phyloP scores from a whole-genome alignment of 179 eudicot species.

The Drosera spatulata region DNA sequence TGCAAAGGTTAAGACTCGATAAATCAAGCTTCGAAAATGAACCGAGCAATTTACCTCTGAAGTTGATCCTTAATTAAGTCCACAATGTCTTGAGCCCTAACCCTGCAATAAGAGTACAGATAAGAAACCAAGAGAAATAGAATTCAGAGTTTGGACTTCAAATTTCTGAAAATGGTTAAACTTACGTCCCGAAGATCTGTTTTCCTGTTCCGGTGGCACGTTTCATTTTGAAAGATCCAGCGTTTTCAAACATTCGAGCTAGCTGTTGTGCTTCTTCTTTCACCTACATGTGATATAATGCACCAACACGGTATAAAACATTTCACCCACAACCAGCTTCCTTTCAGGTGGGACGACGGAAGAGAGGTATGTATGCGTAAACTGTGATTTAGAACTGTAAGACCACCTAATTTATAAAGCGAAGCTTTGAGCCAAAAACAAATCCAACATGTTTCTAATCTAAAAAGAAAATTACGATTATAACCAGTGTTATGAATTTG shows the following conservation, averaged over 20 bases:
- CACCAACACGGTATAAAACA: not conserved
- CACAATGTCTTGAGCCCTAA: conserved; percentile 92
- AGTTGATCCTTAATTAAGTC: conserved; percentile 92
- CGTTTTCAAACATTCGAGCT: conserved; percentile 76
- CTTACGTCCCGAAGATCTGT: conserved; percentile 74
- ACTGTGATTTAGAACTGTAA: no score
- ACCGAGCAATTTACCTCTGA: conserved; percentile 50
- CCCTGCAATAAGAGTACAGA: conserved; percentile 35
- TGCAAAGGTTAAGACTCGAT: not conserved
- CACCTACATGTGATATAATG: conserved; percentile 25
- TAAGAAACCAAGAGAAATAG: not conserved
- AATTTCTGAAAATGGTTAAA: not conserved
- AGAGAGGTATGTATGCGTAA: not conserved
- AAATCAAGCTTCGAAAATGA: not conserved
- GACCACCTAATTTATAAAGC: no score
- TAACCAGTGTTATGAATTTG: no score
- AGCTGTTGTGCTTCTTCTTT: conserved; percentile 93
- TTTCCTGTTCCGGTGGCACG: conserved; percentile 90
- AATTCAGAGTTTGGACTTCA: not conserved
- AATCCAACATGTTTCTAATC: no score
- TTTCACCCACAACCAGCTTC: not conserved
- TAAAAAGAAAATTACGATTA: no score
- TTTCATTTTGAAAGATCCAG: conserved; percentile 87
- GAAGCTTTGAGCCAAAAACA: no score
- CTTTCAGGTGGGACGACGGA: not conserved